Evolutionary conservation across 202 grass and related monocot species (phyloP).

Genomic region (Panicum hallii): DNA sequence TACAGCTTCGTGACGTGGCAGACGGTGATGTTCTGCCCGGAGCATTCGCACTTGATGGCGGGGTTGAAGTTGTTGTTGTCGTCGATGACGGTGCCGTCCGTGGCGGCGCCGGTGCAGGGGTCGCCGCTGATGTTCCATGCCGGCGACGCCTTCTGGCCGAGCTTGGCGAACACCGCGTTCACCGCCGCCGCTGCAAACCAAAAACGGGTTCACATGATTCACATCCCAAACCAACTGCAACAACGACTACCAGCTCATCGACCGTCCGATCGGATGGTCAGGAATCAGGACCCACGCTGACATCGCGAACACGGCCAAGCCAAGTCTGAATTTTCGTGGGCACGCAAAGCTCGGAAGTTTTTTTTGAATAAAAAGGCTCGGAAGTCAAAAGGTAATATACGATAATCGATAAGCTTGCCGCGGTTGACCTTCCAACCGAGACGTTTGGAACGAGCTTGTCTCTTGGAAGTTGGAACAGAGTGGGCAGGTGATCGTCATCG

Average conservation of each 20-base stretch:
- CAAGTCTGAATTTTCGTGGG: not conserved
- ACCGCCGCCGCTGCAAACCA: slow-evolving; percentile 63
- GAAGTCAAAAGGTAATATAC: not conserved
- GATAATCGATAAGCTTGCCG: not conserved
- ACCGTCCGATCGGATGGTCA: slow-evolving; percentile 10
- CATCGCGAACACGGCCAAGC: not conserved
- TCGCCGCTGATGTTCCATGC: slow-evolving; percentile 83
- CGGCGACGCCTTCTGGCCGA: slow-evolving; percentile 44
- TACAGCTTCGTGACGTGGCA: slow-evolving; percentile 83
- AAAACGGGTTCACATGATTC: not conserved
- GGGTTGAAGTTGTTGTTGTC: slow-evolving; percentile 46
- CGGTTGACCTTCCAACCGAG: slow-evolving; percentile 19
- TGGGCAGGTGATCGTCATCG: not conserved
- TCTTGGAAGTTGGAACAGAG: not conserved
- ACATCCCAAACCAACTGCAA: not conserved
- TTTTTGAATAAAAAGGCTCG: not conserved
- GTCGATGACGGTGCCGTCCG: slow-evolving; percentile 42
- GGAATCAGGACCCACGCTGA: not conserved
- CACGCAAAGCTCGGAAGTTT: not conserved
- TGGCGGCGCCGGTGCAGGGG: slow-evolving; percentile 74
- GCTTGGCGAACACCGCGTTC: slow-evolving; percentile 70
- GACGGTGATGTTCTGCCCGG: slow-evolving; percentile 51
- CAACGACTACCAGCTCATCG: not conserved
- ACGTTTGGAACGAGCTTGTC: not conserved
- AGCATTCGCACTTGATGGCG: slow-evolving; percentile 67